Base-by-base conservation (phyloP, 1,284 basidiomycete genomes). In the Hypsizygus ulmarius region DNA sequence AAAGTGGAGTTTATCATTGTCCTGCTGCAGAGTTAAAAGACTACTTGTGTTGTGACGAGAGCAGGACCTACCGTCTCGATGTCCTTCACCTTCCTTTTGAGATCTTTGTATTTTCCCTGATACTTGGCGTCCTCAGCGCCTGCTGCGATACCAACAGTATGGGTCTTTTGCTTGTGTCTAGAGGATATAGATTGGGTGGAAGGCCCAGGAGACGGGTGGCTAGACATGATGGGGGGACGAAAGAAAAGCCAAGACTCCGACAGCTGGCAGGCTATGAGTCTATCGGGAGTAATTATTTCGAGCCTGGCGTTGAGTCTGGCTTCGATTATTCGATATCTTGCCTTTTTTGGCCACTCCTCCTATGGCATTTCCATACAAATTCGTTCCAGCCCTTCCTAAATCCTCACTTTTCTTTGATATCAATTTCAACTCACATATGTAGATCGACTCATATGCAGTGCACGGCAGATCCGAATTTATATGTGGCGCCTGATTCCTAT, bases 71-170 rank as follows among this genome's bases (percentile, higher is more conserved):
- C 90, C 42, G 77, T 69, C 69, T 95, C 92, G 53, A 95, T 90
- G 68, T 93, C 90, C 64, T 83, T 83, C 46, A 94, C 88, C 72
- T 93, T 94, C 64, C 81, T 79, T 66, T 92, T 94, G 56, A 95
- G 74, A 52, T 95, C 91, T 66, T 84, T 90, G 74, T 93, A 94
- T 70, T 95, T 95, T 61, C 79, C 77, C 52, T 90, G 82, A 66
- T 95, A 95, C 69, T 93, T 93, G 62, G 80, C 80, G 63, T 93
- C 92, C 65, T 95, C 91, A 42, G 84, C 86, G 59, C 86, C 84
- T 29, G 86, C 86, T 37, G 85, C 78, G 54, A 90, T 85, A 52
- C 84, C 84, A 34, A 80, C 70, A 16, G 77, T 60, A 51, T 75
- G 74, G 27, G 70, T 63, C 57, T 75, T 81, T 50, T 69, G 72